Percentiles rank a stretch among this genome's conserved stretches.
These are phyloP conservation scores for Coemansia sp. DNA, from an alignment of 192 early-diverging fungal genomes.

Conservation along the genomic window DNA sequence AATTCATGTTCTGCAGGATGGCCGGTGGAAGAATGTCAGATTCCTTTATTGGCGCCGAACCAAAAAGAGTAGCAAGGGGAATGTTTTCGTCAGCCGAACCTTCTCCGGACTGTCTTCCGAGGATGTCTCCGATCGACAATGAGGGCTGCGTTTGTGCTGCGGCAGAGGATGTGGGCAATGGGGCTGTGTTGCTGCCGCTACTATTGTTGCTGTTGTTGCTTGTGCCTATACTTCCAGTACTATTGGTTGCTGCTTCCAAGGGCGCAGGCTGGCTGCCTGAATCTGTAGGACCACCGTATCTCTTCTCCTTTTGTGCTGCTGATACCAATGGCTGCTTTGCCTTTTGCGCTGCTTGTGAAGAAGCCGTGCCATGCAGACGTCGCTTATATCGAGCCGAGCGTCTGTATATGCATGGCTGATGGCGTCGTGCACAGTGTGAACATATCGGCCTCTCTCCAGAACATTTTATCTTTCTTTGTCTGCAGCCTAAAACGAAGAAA, in stretches of 20 bases:
- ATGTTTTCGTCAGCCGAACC: slow-evolving; percentile 34
- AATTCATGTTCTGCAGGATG: slow-evolving; percentile 54
- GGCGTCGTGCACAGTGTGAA: slow-evolving; percentile 48
- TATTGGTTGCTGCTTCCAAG: slow-evolving; percentile 4
- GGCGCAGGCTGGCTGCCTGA: slow-evolving; percentile 3
- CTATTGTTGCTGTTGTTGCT: background rate
- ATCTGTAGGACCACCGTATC: background rate
- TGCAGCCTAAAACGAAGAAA: slow-evolving; percentile 39
- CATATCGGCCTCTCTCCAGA: slow-evolving; percentile 54
- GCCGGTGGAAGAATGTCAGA: slow-evolving; percentile 51
- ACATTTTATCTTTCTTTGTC: slow-evolving; percentile 55
- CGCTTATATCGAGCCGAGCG: slow-evolving; percentile 57
- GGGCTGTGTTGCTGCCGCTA: background rate
- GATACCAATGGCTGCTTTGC: background rate
- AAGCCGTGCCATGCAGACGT: slow-evolving; percentile 17
- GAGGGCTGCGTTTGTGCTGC: background rate
- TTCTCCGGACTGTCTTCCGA: slow-evolving; percentile 11
- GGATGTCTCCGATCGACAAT: slow-evolving; percentile 1
- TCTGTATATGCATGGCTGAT: slow-evolving; percentile 54
- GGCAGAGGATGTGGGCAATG: background rate
- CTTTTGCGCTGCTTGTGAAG: background rate
- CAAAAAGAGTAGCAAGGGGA: slow-evolving; percentile 44
- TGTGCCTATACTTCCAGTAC: background rate
- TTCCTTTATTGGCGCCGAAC: slow-evolving; percentile 44
- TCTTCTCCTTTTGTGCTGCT: slow-evolving; percentile 8